phyloP scores from a whole-genome alignment of 306 rosid species.

The Vigna radiata region DNA sequence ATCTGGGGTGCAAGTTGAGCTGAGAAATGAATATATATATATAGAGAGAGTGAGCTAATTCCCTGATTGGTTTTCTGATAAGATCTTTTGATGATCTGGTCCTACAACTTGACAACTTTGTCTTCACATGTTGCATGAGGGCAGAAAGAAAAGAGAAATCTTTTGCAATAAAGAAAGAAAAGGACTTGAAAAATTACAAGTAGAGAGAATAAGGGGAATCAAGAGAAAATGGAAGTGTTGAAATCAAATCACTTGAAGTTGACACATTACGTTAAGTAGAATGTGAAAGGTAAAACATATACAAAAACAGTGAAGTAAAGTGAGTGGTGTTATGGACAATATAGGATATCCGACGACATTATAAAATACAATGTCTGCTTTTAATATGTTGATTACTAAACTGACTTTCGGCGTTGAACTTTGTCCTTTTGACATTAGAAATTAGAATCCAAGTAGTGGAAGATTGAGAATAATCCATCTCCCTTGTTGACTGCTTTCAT shows the following conservation, averaged over 20 bases:
- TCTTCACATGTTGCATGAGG: conserved; percentile 45
- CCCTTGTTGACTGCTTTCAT: conserved; percentile 3
- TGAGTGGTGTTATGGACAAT: background rate
- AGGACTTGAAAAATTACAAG: background rate
- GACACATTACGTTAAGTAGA: background rate
- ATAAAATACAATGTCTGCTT: background rate
- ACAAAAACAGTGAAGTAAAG: background rate
- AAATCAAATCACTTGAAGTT: conserved; percentile 36
- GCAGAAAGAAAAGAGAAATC: conserved; percentile 21
- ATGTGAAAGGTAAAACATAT: background rate
- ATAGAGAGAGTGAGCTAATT: conserved; percentile 10
- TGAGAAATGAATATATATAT: conserved; percentile 41
- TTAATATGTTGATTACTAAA: background rate
- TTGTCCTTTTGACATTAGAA: conserved; percentile 43
- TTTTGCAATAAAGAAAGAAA: conserved; percentile 11
- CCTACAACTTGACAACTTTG: conserved; percentile 44
- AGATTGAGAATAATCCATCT: conserved; percentile 10
- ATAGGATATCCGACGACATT: background rate
- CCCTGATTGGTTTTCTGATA: conserved; percentile 36
- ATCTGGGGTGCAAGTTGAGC: conserved; percentile 44
- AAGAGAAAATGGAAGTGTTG: background rate
- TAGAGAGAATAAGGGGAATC: conserved; percentile 8
- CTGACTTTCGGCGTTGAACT: conserved; percentile 39
- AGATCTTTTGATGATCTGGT: conserved; percentile 36
- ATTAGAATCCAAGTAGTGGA: too few relatives aligned